Base-by-base conservation (phyloP, 139 green algal genomes). In the Axilococcus clingmanii region DNA sequence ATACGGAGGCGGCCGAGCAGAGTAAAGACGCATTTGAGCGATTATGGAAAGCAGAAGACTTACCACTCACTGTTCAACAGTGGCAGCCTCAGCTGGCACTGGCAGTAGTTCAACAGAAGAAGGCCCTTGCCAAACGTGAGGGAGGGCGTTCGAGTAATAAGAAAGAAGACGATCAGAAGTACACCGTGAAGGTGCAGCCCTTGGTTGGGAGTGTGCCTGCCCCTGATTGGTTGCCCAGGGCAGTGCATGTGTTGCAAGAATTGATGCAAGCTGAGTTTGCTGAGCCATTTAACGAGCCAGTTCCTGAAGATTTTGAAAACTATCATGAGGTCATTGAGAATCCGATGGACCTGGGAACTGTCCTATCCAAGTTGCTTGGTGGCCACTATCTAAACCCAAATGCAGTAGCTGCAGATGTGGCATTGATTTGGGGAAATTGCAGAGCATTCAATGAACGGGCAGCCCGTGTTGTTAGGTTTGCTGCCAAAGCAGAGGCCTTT, bases 341-440 rank as follows among this genome's bases (percentile, higher is more conserved):
- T n/a, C 69, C 69, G 32, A 69, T 73, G 65, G 69, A 74, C 49
- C 53, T 78, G 37, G 57, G 58, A 32, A 62, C 63, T 3, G 63
- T 78, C 35, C 33, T 35, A 19, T 24, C 24, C 30, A 53, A 57
- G 33, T 55, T 76, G 20, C 15, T 31, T 22, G 19, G 29, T 5
- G 40, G 47, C 7, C 19, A 29, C 17, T 74, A 74, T 37, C 5
- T 32, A 37, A 23, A 40, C 11, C 59, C 50, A 17, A 38, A 23
- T 25, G 35, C 48, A 30, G 7, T 61, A 17, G 20, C 34, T 29
- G 40, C 22, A 4, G 50, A 68, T 44, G 41, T 61, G 40, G 48
- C 30, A 19, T 41, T 55, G 40, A 51, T 61, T 41, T 63, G 61
- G 63, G 34, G 41, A 37, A 71, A 71, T 48, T 69, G 57, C 46